Percentiles rank a stretch among this genome's conserved stretches.
phyloP scores from a whole-genome alignment of 1,284 basidiomycete genomes.

The Cryptococcus sp. region DNA sequence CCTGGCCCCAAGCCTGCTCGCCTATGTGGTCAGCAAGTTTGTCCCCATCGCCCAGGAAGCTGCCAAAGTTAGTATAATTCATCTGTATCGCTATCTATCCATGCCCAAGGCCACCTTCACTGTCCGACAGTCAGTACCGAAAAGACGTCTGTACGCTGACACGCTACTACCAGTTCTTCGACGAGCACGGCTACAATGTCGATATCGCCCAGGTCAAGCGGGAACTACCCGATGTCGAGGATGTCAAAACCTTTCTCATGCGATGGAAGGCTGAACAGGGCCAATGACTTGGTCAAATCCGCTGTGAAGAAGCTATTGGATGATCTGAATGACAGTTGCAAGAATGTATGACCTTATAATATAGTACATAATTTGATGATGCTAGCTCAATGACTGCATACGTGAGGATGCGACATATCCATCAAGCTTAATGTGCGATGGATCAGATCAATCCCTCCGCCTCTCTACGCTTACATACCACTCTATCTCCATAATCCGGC shows the following conservation, averaged over 20 bases:
- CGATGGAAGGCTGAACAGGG: constrained; percentile 18
- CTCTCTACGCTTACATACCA: too few species aligned
- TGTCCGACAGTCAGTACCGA: not conserved
- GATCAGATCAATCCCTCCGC: too few species aligned
- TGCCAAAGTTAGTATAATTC: constrained; percentile 1
- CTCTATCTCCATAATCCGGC: too few species aligned
- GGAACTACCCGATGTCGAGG: constrained; percentile 25
- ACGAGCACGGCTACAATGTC: constrained; percentile 15
- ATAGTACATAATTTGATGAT: too few species aligned
- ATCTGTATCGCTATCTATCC: not conserved
- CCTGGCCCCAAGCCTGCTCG: constrained; percentile 1
- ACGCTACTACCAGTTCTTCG: constrained; percentile 23
- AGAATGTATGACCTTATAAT: too few species aligned
- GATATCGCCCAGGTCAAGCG: constrained; percentile 4
- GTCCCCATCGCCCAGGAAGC: constrained; percentile 4
- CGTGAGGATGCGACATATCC: too few species aligned
- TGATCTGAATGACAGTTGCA: too few species aligned
- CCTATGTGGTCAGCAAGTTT: constrained; percentile 4
- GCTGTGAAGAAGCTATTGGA: too few species aligned
- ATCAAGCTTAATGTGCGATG: too few species aligned
- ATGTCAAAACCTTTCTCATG: constrained; percentile 22
- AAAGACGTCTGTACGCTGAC: too few species aligned
- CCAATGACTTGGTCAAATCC: not conserved
- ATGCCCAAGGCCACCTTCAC: not conserved
- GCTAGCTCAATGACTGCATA: too few species aligned